These are phyloP conservation scores for Auricularia cornea DNA, from an alignment of 768 basidiomycete species.

Conservation along the genomic window DNA sequence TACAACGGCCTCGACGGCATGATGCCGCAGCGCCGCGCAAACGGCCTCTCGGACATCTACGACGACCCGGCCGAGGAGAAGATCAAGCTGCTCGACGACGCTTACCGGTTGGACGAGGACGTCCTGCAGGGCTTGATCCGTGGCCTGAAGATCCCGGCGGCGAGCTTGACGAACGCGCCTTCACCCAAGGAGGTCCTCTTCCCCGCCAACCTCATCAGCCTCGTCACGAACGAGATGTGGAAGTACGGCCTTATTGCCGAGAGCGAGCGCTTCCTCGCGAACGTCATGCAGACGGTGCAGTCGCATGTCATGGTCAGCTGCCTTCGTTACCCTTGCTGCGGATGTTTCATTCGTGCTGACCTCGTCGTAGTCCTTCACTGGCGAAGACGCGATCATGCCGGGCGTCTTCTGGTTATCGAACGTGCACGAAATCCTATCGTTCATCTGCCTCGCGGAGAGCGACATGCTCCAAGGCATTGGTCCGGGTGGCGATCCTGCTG, in stretches of 20 bases:
- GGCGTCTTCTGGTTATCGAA: slow-evolving; percentile 99
- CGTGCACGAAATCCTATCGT: slow-evolving; percentile 98
- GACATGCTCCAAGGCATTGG: slow-evolving; percentile 98
- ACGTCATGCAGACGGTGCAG: slow-evolving; percentile 98
- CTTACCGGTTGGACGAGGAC: slow-evolving; percentile 86
- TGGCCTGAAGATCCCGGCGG: slow-evolving; percentile 86
- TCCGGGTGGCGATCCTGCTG: slow-evolving; percentile 86
- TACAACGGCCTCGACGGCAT: slow-evolving; percentile 75
- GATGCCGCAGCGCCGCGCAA: slow-evolving; percentile 50
- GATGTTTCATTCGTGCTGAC: too few relatives aligned
- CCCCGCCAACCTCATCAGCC: slow-evolving; percentile 95
- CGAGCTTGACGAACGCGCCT: slow-evolving; percentile 85
- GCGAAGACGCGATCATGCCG: slow-evolving; percentile 92
- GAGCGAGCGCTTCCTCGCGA: slow-evolving; percentile 95
- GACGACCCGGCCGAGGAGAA: slow-evolving; percentile 95
- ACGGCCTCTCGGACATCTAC: slow-evolving; percentile 62
- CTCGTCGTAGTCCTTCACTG: slow-evolving; percentile 61
- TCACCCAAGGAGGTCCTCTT: slow-evolving; percentile 95
- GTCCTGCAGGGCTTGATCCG: slow-evolving; percentile 84
- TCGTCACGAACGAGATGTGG: slow-evolving; percentile 99
- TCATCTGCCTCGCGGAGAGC: slow-evolving; percentile 97
- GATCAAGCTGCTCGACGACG: slow-evolving; percentile 85
- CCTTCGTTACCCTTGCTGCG: too few relatives aligned
- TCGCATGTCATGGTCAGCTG: slow-evolving; percentile 89
- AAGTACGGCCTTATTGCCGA: slow-evolving; percentile 95